These are phyloP conservation scores for Phaeophleospora eucalypticola DNA, from an alignment of 2,329 filamentous ascomycete species.

Conservation along the genomic window DNA sequence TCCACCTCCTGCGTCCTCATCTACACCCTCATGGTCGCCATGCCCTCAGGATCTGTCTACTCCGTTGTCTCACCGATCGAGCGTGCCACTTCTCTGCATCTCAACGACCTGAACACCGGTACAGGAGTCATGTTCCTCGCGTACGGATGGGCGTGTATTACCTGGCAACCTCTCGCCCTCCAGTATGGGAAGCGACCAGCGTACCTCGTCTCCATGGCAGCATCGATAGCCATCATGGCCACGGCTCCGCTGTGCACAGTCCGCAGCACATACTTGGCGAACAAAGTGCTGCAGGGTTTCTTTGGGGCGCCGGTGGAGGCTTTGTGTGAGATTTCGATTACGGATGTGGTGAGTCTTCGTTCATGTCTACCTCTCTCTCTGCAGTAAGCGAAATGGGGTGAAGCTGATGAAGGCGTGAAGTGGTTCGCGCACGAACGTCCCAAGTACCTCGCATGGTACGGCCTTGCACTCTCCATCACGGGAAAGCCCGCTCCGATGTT, in stretches of 20 bases:
- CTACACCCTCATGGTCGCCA: slow-evolving; percentile 48
- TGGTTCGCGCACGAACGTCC: slow-evolving; percentile 30
- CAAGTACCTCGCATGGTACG: slow-evolving; percentile 31
- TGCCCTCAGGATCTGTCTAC: slow-evolving; percentile 47
- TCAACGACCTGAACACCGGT: slow-evolving; percentile 44
- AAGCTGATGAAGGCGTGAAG: neutral
- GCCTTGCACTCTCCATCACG: slow-evolving; percentile 24
- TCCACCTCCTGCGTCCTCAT: slow-evolving; percentile 38
- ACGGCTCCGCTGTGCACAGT: slow-evolving; percentile 44
- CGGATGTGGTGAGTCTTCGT: slow-evolving; percentile 13
- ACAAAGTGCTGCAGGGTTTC: slow-evolving; percentile 47
- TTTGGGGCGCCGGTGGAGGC: slow-evolving; percentile 48
- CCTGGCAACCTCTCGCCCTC: slow-evolving; percentile 52
- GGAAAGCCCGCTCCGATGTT: slow-evolving; percentile 39
- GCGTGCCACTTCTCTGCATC: slow-evolving; percentile 43
- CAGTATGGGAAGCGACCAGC: slow-evolving; percentile 48
- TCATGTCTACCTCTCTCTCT: no score
- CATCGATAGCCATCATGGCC: slow-evolving; percentile 39
- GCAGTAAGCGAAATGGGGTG: no score
- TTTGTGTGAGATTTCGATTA: slow-evolving; percentile 36
- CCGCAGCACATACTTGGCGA: slow-evolving; percentile 45
- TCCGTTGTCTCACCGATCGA: slow-evolving; percentile 48
- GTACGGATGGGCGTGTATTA: slow-evolving; percentile 48
- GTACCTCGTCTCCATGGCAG: slow-evolving; percentile 42
- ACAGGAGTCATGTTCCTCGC: slow-evolving; percentile 51